Base-by-base conservation (phyloP, 805 yeast genomes). In the Candida chilensis region DNA sequence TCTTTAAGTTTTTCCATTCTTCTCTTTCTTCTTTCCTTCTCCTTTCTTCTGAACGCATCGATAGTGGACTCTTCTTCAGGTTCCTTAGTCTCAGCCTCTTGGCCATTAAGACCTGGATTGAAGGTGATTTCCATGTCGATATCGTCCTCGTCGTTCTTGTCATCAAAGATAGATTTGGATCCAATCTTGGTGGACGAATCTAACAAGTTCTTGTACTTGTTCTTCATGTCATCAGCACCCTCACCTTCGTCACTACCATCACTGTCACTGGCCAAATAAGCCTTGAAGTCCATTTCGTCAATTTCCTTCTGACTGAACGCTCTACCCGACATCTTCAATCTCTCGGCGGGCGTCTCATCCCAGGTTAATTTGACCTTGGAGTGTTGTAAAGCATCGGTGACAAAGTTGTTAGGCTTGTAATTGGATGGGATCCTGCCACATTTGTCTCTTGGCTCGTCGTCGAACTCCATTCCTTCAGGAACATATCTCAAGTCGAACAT, bases 321-420 rank as follows among this genome's bases (percentile, higher is more conserved):
- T 41, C 80, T 78, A 11, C 81, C 69, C 1, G 96, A 71, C 32
- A 88, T 52, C 35, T 80, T 74, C 12, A 74, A 53, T 47, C 98
- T 73, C 46, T 87, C 96, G 34, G 77, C 79, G 5, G 98, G 97
- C 0, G 97, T 94, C 58, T 90, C 97, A 54, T 92, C 98, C 98
- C 98, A 92, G 1, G 97, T 88, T 41, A 92, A 66, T 52, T 85
- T 88, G 29, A 92, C 98, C 47, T 88, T 92, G 11, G 97, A 88
- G 49, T 87, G 95, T 51, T 92, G 96, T 36, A 92, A 65, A 0
- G 98, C 98, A 57, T 85, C 96, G 3, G 98, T 92, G 18, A 84
- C 83, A 53, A 92, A 92, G 7, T 68, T 64, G 32, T 64, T 64
- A 13, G 98, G 98, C 41, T 74, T 78, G 54, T 92, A 92, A 29